phyloP scores from a whole-genome alignment of 352 stramenopile genomes.

The Phytophthora litchii region DNA sequence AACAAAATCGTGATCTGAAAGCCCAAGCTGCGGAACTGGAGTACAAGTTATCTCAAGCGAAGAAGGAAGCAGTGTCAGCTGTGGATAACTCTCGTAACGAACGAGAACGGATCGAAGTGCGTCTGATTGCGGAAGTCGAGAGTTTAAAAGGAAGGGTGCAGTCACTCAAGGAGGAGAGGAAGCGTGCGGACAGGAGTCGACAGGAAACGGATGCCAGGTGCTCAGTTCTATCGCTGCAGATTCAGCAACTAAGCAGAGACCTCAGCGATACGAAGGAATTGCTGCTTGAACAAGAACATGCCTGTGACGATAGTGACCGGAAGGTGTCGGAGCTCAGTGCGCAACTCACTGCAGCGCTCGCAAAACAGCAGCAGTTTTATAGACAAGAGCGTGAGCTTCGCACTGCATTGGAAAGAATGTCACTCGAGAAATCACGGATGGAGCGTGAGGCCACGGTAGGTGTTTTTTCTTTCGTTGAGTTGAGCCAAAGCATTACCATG shows the following conservation, averaged over 20 bases:
- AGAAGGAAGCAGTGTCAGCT: conserved; percentile 43
- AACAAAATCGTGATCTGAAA: conserved; percentile 72
- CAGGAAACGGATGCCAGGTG: conserved; percentile 59
- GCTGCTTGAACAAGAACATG: conserved; percentile 62
- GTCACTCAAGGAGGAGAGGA: conserved; percentile 70
- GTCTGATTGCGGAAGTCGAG: conserved; percentile 64
- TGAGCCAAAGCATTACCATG: conserved; percentile 1
- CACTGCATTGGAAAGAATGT: conserved; percentile 59
- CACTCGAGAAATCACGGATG: conserved; percentile 66
- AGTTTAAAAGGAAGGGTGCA: conserved; percentile 54
- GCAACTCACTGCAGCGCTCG: conserved; percentile 69
- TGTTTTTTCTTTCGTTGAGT: not conserved
- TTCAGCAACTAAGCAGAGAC: conserved; percentile 65
- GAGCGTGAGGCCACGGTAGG: conserved; percentile 64
- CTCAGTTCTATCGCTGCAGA: conserved; percentile 46
- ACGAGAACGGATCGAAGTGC: conserved; percentile 58
- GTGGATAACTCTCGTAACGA: conserved; percentile 49
- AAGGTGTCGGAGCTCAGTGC: conserved; percentile 70
- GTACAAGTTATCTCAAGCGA: conserved; percentile 51
- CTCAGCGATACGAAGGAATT: conserved; percentile 61
- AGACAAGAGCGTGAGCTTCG: conserved; percentile 72
- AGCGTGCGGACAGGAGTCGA: conserved; percentile 47
- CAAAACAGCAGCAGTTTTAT: conserved; percentile 79
- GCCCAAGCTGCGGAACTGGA: conserved; percentile 52
- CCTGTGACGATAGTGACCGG: conserved; percentile 71